These are phyloP conservation scores for Hypholoma sublateritium DNA, from an alignment of 768 basidiomycete genomes.

Conservation along the genomic window DNA sequence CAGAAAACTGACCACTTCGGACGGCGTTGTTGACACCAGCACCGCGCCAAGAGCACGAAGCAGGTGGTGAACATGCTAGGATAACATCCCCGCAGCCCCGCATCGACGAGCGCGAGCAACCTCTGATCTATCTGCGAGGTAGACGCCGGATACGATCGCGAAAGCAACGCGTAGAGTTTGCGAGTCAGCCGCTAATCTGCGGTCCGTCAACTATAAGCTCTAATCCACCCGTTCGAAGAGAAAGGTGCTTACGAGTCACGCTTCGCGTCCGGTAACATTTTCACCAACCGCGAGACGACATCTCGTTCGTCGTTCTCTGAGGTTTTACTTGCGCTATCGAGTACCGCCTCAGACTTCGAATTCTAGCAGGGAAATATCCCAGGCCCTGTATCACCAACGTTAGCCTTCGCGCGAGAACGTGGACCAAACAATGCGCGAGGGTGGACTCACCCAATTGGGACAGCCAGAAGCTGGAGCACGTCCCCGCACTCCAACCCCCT, in stretches of 20 bases:
- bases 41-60: slow-evolving; percentile 33
- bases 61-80: not conserved
- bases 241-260: slow-evolving; percentile 8
- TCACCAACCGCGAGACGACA: slow-evolving; percentile 30
- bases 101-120: not conserved
- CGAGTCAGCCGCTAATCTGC: slow-evolving; percentile 13
- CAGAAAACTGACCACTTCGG: slow-evolving; percentile 33
- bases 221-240: not conserved
- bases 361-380: slow-evolving; percentile 44
- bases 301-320: slow-evolving; percentile 13
- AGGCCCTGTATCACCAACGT: slow-evolving; percentile 32
- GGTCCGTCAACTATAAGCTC: not conserved
- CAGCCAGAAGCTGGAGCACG: slow-evolving; percentile 41
- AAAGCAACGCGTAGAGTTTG: slow-evolving; percentile 9
- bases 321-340: slow-evolving; percentile 29
- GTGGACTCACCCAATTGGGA: slow-evolving; percentile 46
- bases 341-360: slow-evolving; percentile 36
- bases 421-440: not conserved
- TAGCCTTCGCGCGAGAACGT: not conserved
- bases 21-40: slow-evolving; percentile 26
- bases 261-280: slow-evolving; percentile 22
- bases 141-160: not conserved
- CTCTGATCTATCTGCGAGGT: not conserved
- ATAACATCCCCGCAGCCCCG: not conserved
- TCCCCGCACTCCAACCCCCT: slow-evolving; percentile 36